Evolutionary conservation across 2,329 filamentous ascomycete species (phyloP), one percentile per base, ranked within the genome.

Genomic region (Pseudogymnoascus sp.): DNA sequence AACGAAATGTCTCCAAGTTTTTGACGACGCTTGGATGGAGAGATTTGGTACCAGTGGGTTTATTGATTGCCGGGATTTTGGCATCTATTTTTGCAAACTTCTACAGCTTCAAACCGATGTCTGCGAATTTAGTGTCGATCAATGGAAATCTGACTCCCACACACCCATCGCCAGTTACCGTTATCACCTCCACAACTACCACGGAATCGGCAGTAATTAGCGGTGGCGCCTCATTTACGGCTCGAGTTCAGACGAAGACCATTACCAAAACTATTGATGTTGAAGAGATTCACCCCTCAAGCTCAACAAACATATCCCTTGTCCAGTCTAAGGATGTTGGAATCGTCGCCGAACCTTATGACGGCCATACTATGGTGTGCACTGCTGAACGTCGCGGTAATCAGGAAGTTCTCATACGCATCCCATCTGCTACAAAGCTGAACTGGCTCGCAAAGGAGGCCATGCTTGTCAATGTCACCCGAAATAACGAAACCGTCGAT

Each of bases 361-460:
- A 47, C 29, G 68, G 71, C 31, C 70, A 70, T 62, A 69, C 66
- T 5, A 67, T 72, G 5, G 67, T 78, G n/a, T 83, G 80, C 70
- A 77, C 77, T 1, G 80, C 78, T 11, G 75, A 80, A 63, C 69
- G 79, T 13, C 70, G 77, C 64, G 77, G 79, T 63, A 75, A 76
- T 62, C 79, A 80, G 62, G 79, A 83, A 64, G 79, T 86, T 31
- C 71, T 85, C 61, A 77, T 86, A 61, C 80, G 78, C 61, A 80
- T 86, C 11, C 79, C 82, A 2, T 74, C 76, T 59, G 74, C 71
- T 53, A 80, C 76, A 69, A 86, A 80, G 72, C 78, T 77, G 50
- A 75, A 75, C 26, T 86, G 83, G 83, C 76, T 85, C 53, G 76
- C 79, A 3, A 83, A 80, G 68, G 79, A 82, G 33, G 84, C 84